A percentile compares a stretch with the other conserved stretches of the same genome.
Evolutionary conservation across 176 grass and related monocot genomes (phyloP).

Genomic region (Oryza glumipatula): DNA sequence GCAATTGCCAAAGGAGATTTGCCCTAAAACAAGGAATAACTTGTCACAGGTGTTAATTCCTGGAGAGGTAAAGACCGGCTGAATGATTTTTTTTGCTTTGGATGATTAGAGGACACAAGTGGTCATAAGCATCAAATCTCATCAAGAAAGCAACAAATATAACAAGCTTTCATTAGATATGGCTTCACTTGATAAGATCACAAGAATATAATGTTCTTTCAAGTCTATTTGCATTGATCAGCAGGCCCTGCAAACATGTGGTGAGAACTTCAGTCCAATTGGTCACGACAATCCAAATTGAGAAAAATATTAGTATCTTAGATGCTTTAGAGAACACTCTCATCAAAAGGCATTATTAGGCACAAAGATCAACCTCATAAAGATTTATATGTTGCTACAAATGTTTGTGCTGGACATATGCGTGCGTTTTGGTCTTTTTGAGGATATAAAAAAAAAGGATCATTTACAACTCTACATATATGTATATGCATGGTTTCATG

Average conservation of each 20-base stretch:
- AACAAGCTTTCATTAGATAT: constrained; percentile 26
- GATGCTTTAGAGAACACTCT: constrained; percentile 9
- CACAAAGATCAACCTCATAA: constrained; percentile 4
- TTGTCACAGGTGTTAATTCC: constrained; percentile 36
- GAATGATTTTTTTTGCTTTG: constrained; percentile 12
- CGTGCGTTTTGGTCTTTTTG: not conserved
- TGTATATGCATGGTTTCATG: not conserved
- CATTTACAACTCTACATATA: not conserved
- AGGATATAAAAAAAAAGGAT: not conserved
- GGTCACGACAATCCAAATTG: constrained; percentile 21
- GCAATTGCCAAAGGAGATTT: constrained; percentile 65
- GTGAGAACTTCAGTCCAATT: constrained; percentile 34
- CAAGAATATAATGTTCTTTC: not conserved
- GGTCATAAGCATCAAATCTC: constrained; percentile 25
- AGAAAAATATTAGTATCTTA: not conserved
- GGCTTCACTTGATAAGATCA: constrained; percentile 22
- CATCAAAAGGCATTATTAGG: not conserved
- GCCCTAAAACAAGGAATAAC: constrained; percentile 37
- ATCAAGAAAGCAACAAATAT: constrained; percentile 25
- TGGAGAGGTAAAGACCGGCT: constrained; percentile 28
- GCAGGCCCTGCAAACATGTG: constrained; percentile 44
- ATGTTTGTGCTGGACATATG: not conserved
- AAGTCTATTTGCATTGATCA: constrained; percentile 4
- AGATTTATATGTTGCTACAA: not conserved
- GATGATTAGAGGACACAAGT: constrained; percentile 27